Base-by-base conservation (phyloP, 371 early-diverging fungal species). In the Mortierella sp. region DNA sequence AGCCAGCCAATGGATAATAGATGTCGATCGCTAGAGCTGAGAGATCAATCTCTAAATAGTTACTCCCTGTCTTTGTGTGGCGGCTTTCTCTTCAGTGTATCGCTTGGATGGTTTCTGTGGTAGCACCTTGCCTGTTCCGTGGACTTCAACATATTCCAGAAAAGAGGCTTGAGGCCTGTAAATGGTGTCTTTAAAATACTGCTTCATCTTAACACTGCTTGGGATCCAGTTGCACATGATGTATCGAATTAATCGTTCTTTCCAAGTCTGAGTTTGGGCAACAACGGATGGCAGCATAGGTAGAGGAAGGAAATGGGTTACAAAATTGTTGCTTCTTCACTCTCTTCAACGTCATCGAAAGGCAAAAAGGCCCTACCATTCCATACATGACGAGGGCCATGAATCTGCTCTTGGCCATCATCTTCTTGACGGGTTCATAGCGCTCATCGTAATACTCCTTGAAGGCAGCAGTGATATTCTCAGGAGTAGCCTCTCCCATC, bases 181-280 rank as follows among this genome's bases (percentile, higher is more conserved):
- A 4, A 58, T 15, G 2, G 65, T 24, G 32, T 67, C 73, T 10
- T 65, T 65, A 28, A 65, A 47, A 53, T 67, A 52, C 62, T 63
- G 62, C 4, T 62, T 32, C 21, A 47, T 63, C 67, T 66, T 53
- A 19, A 62, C 62, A 10, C 55, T 40, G 48, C 67, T 66, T 0
- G 73, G 73, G 57, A 72, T 41, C 62, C 61, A 66, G 63, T 66
- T 66, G 57, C 66, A 72, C 41, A 62, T 38, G 13, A 72, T 3
- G 28, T 66, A 28, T 8, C 73, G 66, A 36, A 50, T 33, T 24
- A 28, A 6, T 6, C 71, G 71, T 6, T 71, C 71, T 3, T 32
- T 41, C 71, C 64, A 71, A 21, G 65, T 71, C 71, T 71, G 21
- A 28, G 28, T 16, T 28, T 28, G 28, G 2, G 28, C 2, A 28